Percentiles rank a stretch among this genome's conserved stretches.
phyloP scores from a whole-genome alignment of 345 rosid species.

The Citrus australasica region DNA sequence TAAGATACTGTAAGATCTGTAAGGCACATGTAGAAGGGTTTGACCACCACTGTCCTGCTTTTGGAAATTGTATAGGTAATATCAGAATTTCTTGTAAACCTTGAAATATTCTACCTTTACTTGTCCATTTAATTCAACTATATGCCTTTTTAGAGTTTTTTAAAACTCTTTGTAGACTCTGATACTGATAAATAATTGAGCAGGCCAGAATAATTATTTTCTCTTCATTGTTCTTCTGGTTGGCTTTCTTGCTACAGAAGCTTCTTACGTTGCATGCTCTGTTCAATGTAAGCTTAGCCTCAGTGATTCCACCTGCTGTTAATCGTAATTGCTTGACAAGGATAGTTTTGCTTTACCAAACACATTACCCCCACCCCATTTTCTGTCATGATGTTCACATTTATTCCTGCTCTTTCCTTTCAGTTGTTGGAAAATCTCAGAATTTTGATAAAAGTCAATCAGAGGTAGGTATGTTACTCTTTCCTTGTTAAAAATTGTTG shows the following conservation, averaged over 20 bases:
- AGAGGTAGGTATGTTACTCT: conserved; percentile 27
- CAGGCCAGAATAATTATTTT: conserved; percentile 54
- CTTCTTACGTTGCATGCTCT: conserved; percentile 40
- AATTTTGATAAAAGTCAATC: conserved; percentile 10
- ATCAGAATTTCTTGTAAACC: not conserved
- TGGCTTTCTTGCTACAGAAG: conserved; percentile 51
- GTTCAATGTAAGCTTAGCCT: conserved; percentile 37
- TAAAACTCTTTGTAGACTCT: not conserved
- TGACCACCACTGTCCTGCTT: conserved; percentile 76
- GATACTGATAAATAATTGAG: conserved; percentile 8
- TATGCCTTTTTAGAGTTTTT: not conserved
- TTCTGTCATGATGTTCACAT: not conserved
- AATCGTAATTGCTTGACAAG: not conserved
- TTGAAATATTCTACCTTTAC: not conserved
- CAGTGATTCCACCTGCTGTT: not conserved
- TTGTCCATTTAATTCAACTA: not conserved
- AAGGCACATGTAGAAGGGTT: conserved; percentile 44
- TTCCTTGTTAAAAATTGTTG: not conserved
- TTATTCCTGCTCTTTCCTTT: not conserved
- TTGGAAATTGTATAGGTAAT: conserved; percentile 74
- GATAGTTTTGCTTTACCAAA: not conserved
- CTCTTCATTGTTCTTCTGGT: conserved; percentile 56
- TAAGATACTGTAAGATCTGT: conserved; percentile 56
- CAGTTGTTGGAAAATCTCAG: conserved; percentile 26
- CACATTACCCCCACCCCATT: not conserved